phyloP scores from a whole-genome alignment of 495 filamentous ascomycete genomes.

The Aspergillus steynii region DNA sequence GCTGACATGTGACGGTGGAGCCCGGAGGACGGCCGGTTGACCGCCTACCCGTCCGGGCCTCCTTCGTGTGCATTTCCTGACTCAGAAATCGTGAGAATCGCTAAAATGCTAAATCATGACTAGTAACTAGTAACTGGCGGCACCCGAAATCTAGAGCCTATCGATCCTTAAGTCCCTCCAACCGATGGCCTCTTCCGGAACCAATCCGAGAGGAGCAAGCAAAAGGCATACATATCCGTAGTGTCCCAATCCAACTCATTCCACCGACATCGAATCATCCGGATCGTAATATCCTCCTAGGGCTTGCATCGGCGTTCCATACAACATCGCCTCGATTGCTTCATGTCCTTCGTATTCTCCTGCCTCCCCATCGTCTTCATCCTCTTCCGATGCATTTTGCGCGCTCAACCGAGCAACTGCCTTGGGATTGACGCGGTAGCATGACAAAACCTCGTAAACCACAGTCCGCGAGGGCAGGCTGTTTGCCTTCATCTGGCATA shows the following conservation, averaged over 20 bases:
- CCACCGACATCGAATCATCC: constrained; percentile 27
- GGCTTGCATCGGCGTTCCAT: constrained; percentile 13
- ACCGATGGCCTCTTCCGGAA: not conserved
- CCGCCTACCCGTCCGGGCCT: not conserved
- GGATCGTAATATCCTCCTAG: constrained; percentile 23
- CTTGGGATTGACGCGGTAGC: constrained; percentile 38
- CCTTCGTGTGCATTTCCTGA: not conserved
- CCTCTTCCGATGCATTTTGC: constrained; percentile 19
- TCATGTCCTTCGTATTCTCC: constrained; percentile 38
- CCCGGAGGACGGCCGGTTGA: not conserved
- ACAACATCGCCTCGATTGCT: constrained; percentile 34
- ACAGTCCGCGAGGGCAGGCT: constrained; percentile 27
- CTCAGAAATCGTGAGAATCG: not conserved
- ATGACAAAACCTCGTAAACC: constrained; percentile 29
- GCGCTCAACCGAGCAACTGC: constrained; percentile 28
- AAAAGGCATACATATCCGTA: not conserved
- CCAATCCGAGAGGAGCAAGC: not conserved
- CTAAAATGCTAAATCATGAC: no score
- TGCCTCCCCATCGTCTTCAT: constrained; percentile 13
- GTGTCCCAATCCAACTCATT: constrained; percentile 6
- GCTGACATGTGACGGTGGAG: not conserved
- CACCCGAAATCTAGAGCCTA: not conserved
- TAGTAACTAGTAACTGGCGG: not conserved
- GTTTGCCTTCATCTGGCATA: constrained; percentile 63
- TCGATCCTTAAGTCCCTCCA: not conserved